A percentile compares a stretch with the other conserved stretches of the same genome.
Evolutionary conservation across 2,329 filamentous ascomycete genomes (phyloP).

Genomic region (Penicillium sp.): DNA sequence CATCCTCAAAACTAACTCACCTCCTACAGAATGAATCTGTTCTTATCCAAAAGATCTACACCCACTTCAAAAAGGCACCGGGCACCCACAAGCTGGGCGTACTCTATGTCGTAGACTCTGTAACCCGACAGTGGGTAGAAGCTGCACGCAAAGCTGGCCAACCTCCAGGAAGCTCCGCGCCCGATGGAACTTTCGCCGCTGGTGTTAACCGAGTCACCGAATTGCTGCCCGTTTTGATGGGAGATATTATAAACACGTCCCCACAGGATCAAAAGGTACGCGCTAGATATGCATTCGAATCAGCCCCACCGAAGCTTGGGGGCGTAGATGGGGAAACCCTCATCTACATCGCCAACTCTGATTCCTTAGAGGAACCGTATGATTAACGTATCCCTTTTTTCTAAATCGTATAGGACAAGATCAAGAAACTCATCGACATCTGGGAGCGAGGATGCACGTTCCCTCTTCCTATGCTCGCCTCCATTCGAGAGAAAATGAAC

Average conservation of each 20-base stretch:
- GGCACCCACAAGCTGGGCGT: conserved; percentile 97
- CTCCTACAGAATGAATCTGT: conserved; percentile 78
- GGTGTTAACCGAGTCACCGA: conserved; percentile 97
- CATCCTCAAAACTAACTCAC: conserved; percentile 23
- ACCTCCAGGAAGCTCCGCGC: conserved; percentile 73
- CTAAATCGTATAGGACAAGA: conserved; percentile 79
- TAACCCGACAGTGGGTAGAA: conserved; percentile 98
- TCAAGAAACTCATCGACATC: conserved; percentile 92
- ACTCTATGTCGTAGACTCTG: conserved; percentile 99
- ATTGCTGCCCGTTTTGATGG: conserved; percentile 89
- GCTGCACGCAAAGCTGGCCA: conserved; percentile 86
- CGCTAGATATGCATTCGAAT: conserved; percentile 45
- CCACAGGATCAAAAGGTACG: conserved; percentile 97
- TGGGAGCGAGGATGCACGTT: conserved; percentile 97
- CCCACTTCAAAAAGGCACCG: conserved; percentile 93
- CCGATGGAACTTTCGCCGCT: conserved; percentile 90
- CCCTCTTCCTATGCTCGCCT: conserved; percentile 72
- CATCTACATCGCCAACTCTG: background rate
- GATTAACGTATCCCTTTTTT: conserved; percentile 51
- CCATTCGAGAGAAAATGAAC: conserved; percentile 79
- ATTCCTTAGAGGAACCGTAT: conserved; percentile 35
- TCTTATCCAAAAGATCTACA: conserved; percentile 93
- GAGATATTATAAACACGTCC: conserved; percentile 85
- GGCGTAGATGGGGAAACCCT: background rate
- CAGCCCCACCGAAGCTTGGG: conserved; percentile 20